phyloP scores from a whole-genome alignment of 1,139 yeast genomes.

The Pichia sp. region DNA sequence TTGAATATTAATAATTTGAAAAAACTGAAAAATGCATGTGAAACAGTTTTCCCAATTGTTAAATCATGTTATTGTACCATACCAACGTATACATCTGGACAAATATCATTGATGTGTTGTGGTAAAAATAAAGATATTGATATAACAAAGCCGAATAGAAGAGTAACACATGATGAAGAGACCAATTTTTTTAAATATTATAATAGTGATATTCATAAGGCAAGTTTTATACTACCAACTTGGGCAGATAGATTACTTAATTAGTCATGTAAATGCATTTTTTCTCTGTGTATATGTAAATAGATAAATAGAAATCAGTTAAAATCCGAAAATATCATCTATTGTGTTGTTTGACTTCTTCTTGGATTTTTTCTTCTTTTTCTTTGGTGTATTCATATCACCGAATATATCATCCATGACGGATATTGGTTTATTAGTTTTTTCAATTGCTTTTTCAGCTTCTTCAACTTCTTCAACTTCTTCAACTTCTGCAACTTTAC shows the following conservation, averaged over 20 bases:
- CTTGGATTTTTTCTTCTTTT: neutral
- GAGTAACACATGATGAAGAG: slow-evolving; percentile 44
- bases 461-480: neutral
- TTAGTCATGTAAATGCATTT: neutral
- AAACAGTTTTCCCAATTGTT: slow-evolving; percentile 70
- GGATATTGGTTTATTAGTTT: no score
- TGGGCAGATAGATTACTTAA: slow-evolving; percentile 51
- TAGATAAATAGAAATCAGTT: neutral
- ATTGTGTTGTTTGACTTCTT: slow-evolving; percentile 43
- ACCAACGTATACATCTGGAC: slow-evolving; percentile 96
- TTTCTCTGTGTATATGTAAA: neutral
- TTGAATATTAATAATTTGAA: slow-evolving; percentile 64
- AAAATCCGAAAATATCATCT: slow-evolving; percentile 51
- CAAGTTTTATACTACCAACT: slow-evolving; percentile 80
- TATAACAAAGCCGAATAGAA: slow-evolving; percentile 51
- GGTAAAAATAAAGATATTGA: slow-evolving; percentile 50
- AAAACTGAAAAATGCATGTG: slow-evolving; percentile 54
- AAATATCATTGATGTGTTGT: slow-evolving; percentile 81
- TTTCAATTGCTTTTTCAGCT: no score
- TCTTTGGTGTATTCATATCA: neutral
- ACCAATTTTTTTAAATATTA: slow-evolving; percentile 60
- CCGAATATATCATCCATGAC: slow-evolving; percentile 7
- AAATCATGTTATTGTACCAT: slow-evolving; percentile 80
- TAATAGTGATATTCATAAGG: slow-evolving; percentile 61
- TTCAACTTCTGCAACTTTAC: neutral